These are phyloP conservation scores for Ganoderma sp. DNA, from an alignment of 1,284 basidiomycete species.

Conservation along the genomic window DNA sequence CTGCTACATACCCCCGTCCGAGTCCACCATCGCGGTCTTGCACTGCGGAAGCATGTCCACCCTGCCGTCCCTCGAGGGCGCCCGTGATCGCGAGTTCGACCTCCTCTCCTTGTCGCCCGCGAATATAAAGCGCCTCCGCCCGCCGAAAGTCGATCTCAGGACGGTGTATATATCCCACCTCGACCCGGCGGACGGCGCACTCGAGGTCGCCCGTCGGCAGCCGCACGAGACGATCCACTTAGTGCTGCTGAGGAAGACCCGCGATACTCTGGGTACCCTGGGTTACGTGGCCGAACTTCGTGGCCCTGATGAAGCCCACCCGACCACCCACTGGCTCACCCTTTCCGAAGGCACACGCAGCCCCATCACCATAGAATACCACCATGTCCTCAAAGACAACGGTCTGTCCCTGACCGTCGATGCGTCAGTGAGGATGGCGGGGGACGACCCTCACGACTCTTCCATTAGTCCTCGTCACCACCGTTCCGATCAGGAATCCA, in stretches of 20 bases:
- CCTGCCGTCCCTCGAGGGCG: background rate
- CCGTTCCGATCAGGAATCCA: background rate
- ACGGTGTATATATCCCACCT: background rate
- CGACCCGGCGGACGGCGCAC: background rate
- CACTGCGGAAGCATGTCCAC: background rate
- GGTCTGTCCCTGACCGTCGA: background rate
- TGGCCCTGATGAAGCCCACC: background rate
- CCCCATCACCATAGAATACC: background rate
- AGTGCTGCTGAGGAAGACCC: background rate
- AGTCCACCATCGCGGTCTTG: background rate
- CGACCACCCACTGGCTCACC: background rate
- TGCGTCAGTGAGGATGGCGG: background rate
- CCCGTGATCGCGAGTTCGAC: background rate
- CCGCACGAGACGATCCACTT: background rate
- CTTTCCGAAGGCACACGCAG: background rate
- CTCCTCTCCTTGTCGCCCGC: background rate
- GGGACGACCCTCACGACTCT: background rate
- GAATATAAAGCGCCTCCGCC: background rate
- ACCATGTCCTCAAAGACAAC: background rate
- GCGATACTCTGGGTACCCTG: background rate
- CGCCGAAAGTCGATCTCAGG: background rate
- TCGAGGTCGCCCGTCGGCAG: background rate
- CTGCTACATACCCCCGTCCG: conserved; percentile 1
- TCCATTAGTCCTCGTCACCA: background rate
- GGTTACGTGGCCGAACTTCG: background rate